These are phyloP conservation scores for Caryocar brasiliense DNA, from an alignment of 441 rosid species.

Conservation along the genomic window DNA sequence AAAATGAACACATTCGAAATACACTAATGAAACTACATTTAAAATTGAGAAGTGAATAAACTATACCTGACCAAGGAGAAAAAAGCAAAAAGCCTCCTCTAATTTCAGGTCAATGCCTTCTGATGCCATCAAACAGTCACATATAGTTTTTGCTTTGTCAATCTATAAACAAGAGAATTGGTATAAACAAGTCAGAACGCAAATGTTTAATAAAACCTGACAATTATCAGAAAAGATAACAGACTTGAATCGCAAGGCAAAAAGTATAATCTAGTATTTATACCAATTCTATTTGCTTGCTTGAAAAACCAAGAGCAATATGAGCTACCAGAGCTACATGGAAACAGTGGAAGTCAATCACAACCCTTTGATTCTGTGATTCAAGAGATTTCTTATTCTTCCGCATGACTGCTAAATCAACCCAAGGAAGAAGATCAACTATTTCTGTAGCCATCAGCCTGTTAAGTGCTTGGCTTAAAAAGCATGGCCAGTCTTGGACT, in stretches of 20 bases:
- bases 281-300: conserved; percentile 71
- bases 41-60: conserved; percentile 1
- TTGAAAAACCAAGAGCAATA: conserved; percentile 77
- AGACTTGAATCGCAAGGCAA: too few species aligned
- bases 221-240: too few species aligned
- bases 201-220: not conserved
- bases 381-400: conserved; percentile 87
- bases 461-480: conserved; percentile 60
- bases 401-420: conserved; percentile 48
- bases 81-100: conserved; percentile 74
- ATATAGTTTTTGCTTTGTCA: conserved; percentile 58
- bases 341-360: conserved; percentile 71
- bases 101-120: conserved; percentile 78
- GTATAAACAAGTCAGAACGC: conserved; percentile 7
- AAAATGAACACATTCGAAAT: not conserved
- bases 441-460: conserved; percentile 77
- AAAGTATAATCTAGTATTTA: not conserved
- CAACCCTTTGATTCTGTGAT: conserved; percentile 84
- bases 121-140: conserved; percentile 72
- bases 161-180: conserved; percentile 36
- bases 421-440: conserved; percentile 88
- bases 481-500: conserved; percentile 85
- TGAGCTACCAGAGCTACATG: conserved; percentile 66
- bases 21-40: conserved; percentile 1
- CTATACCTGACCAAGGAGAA: conserved; percentile 78